Base-by-base conservation (phyloP, 768 basidiomycete genomes). In the Trichaptum fuscoviolaceum region DNA sequence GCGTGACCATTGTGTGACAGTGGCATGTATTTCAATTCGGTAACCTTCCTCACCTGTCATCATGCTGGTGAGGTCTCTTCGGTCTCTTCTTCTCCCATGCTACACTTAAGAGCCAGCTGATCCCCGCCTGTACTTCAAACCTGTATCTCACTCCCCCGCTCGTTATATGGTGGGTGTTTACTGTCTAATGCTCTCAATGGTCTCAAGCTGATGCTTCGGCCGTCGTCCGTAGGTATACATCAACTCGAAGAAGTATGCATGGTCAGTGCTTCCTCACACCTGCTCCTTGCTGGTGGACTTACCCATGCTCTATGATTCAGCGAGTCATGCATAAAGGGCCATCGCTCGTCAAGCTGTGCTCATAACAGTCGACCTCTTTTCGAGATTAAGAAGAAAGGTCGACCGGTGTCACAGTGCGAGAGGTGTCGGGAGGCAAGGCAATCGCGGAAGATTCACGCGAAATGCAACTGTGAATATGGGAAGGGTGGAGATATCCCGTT, bases 261-360 rank as follows among this genome's bases (percentile, higher is more conserved):
- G 91, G 91, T 91, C 72, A 36, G 80, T 74, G 62, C n/a, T 58
- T 52, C 66, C 30, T 6, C 64, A 35, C 57, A 30, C 27, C 35
- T 57, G 58, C 25, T 34, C 18, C 15, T 24, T 68, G 34, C 35
- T 25, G 20, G 62, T 66, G 63, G 69, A 36, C 69, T 75, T 26
- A 71, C 69, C 42, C 63, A 24, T 35, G 24, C 20, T 57, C 24
- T 20, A 36, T 57, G 63, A 36, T 35, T 24, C 71, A 95, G 95
- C 76, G 91, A 91, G 80, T 90, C 93, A 15, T 97, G 95, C 77
- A 95, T 96, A 75, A 95, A 95, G 78, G 95, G 95, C 0, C 95
- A 97, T 73, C 88, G 95, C 64, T 95, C 95, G 15, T 94, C 93
- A 2, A 87, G 87, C 17, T 97, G 95, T 75, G 84, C 85, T 62